A percentile compares a stretch with the other conserved stretches of the same genome.
These are phyloP conservation scores for Amborella trichopoda DNA, from an alignment of 164 flowering plant species.

Conservation along the genomic window DNA sequence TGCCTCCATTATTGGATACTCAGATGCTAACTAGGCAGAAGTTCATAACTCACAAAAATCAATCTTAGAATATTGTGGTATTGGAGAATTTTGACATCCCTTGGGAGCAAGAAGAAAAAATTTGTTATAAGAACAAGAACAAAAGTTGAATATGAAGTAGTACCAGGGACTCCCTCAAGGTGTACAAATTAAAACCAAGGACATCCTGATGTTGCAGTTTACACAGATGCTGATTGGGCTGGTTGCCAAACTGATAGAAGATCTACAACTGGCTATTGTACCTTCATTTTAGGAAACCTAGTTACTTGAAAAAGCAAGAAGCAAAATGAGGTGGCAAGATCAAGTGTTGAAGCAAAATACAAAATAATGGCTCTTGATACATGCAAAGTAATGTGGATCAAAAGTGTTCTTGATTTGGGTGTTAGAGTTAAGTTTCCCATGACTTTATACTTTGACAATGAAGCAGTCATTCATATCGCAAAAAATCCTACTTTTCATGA, in stretches of 20 bases:
- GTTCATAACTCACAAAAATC: no score
- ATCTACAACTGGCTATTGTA: background rate
- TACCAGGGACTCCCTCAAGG: no score
- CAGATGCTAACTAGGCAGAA: no score
- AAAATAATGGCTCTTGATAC: background rate
- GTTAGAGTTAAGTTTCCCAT: background rate
- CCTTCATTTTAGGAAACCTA: background rate
- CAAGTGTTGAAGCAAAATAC: background rate
- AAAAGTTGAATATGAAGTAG: no score
- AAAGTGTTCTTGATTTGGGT: no score
- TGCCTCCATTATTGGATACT: no score
- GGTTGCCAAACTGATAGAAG: background rate
- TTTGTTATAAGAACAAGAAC: no score
- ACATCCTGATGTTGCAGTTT: background rate
- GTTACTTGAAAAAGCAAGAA: background rate
- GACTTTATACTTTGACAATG: background rate
- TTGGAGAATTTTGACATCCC: no score
- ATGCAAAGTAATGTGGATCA: no score
- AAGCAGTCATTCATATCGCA: background rate
- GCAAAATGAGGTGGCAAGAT: background rate
- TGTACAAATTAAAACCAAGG: no score
- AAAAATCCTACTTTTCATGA: background rate
- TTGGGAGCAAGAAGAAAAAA: no score
- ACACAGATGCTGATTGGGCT: background rate
- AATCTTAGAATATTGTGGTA: no score